Conservation (phyloP, 2,329 filamentous ascomycete species). For the Trichoderma endophyticum region DNA sequence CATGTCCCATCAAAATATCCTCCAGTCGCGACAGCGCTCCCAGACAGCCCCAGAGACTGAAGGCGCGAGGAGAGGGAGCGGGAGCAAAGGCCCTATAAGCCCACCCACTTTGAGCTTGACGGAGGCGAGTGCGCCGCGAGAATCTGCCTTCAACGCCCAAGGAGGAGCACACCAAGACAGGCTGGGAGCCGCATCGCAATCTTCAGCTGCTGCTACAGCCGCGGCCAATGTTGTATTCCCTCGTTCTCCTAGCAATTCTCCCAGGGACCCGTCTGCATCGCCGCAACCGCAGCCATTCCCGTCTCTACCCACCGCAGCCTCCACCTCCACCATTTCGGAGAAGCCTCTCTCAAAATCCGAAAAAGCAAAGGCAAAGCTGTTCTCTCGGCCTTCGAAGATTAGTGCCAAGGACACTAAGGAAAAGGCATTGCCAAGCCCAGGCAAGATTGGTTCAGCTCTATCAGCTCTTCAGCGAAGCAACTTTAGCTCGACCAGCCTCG, state of each 20-base stretch:
- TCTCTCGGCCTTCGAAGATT: slow-evolving; percentile 74
- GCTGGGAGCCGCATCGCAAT: slow-evolving; percentile 52
- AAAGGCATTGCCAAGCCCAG: slow-evolving; percentile 68
- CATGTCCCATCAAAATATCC: slow-evolving; percentile 57
- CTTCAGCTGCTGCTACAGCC: slow-evolving; percentile 63
- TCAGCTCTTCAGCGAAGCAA: slow-evolving; percentile 64
- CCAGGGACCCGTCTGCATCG: slow-evolving; percentile 38
- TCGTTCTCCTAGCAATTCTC: slow-evolving; percentile 56
- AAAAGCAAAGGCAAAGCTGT: slow-evolving; percentile 78
- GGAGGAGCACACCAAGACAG: slow-evolving; percentile 57
- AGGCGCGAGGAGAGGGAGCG: slow-evolving; percentile 42
- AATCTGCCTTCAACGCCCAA: slow-evolving; percentile 50
- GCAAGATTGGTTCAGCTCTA: slow-evolving; percentile 65
- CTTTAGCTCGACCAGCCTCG: slow-evolving; percentile 68
- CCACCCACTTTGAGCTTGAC: slow-evolving; percentile 63
- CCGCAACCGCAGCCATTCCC: slow-evolving; percentile 36
- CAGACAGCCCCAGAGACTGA: slow-evolving; percentile 63
- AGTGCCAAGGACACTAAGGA: slow-evolving; percentile 65
- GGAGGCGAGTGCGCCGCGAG: slow-evolving; percentile 60
- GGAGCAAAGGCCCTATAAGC: slow-evolving; percentile 51
- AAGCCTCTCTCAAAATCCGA: slow-evolving; percentile 57
- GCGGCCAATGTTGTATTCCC: slow-evolving; percentile 72
- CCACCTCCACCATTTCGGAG: slow-evolving; percentile 45
- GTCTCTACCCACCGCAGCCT: slow-evolving; percentile 36
- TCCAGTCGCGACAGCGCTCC: slow-evolving; percentile 63